Evolutionary conservation across 2,329 filamentous ascomycete genomes (phyloP), one percentile per base, ranked within the genome.

Genomic region (Arthrinium puccinioides): DNA sequence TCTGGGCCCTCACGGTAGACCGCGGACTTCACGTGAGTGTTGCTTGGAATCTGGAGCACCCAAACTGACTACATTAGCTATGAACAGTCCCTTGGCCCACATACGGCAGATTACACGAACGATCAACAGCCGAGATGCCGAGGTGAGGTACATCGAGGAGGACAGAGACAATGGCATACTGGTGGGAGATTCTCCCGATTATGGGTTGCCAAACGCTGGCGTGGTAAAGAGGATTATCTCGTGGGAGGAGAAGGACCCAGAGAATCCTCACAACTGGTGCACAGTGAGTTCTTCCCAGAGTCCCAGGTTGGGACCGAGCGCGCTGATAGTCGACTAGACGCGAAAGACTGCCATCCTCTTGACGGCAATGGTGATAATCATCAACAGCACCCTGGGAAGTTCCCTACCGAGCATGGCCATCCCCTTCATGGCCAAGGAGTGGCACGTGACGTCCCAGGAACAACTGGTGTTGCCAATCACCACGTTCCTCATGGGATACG

Each of bases 341-440:
- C 75, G 67, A 48, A 84, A 84, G 51, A 45, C 59, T 2, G 59
- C 63, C 25, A 66, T 84, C 6, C 51, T 81, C 3, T 50, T 74
- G 19, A 66, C 73, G 1, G 70, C 71, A 2, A 75, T 78, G 59
- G 53, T 72, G 44, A 66, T 72, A 37, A 78, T 84, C 29, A 64
- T 83, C 52, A 86, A 86, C 55, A 78, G 72, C 19, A 84, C 81
- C 9, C 74, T 85, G 59, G 75, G 74, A 2, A 82, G 74, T 28
- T 67, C 78, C 0, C 63, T 86, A 5, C 77, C 81, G 2, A 76
- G 76, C 38, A 81, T 81, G 54, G 76, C 76, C 11, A 68, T 78
- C 3, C 66, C 71, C 3, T 70, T 66, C 36, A 80, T 84, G 32
- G 62, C 69, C 3, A 52, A 58, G 4, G 66, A 80, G 46, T 86